Evolutionary conservation across 257 asterid species (phyloP).

Genomic region (Prunella vulgaris): DNA sequence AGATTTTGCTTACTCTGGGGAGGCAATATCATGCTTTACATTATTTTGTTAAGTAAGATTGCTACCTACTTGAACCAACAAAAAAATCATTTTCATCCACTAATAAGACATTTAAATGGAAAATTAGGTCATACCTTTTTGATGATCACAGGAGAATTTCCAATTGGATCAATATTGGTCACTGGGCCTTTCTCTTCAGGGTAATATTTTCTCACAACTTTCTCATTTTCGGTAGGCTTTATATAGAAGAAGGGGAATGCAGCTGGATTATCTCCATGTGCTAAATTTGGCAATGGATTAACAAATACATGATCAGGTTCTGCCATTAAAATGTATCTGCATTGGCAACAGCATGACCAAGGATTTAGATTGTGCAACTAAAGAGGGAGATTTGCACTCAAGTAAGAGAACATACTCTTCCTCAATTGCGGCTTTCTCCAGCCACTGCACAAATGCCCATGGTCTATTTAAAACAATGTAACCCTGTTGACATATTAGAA

Average conservation of each 20-base stretch:
- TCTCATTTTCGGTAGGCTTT: conserved; percentile 66
- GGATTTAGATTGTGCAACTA: conserved; percentile 32
- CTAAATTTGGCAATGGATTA: conserved; percentile 93
- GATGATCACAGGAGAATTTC: conserved; percentile 93
- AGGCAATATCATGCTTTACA: neutral
- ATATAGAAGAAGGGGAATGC: conserved; percentile 96
- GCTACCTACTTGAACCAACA: conserved; percentile 4
- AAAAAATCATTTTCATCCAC: conserved; percentile 11
- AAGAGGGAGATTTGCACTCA: conserved; percentile 19
- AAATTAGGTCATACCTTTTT: conserved; percentile 56
- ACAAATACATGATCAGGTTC: conserved; percentile 91
- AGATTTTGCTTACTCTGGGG: neutral
- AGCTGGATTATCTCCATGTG: conserved; percentile 77
- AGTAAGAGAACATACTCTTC: conserved; percentile 75
- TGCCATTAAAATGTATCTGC: too few relatives aligned
- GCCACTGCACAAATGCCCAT: conserved; percentile 99
- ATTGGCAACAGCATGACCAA: conserved; percentile 35
- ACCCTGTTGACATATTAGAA: conserved; percentile 55
- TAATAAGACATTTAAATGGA: neutral
- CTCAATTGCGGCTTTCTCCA: conserved; percentile 82
- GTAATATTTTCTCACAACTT: conserved; percentile 71
- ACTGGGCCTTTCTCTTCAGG: conserved; percentile 90
- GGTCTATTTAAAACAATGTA: conserved; percentile 91
- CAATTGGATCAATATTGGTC: conserved; percentile 86
- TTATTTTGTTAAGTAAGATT: neutral